Evolutionary conservation across 1,284 basidiomycete genomes (phyloP).

Genomic region (Coniferiporia weirii): DNA sequence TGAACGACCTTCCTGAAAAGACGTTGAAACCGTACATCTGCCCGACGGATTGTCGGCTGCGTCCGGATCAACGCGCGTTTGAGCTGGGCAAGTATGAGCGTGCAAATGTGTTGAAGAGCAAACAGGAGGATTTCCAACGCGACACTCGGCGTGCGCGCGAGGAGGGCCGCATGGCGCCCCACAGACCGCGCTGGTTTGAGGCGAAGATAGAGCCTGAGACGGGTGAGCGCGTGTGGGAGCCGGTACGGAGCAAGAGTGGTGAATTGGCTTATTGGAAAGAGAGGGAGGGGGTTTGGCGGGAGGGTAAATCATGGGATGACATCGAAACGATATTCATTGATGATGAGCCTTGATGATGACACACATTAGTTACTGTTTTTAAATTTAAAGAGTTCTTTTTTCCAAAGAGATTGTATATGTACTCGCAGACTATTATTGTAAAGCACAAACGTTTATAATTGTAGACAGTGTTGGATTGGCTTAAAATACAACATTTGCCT

Average conservation of each 20-base stretch:
- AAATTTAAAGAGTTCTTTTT: background rate
- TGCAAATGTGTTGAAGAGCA: slow-evolving; percentile 83
- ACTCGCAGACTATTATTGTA: background rate
- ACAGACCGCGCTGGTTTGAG: slow-evolving; percentile 81
- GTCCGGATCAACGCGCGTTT: slow-evolving; percentile 95
- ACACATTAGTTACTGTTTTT: background rate
- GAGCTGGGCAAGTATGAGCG: slow-evolving; percentile 88
- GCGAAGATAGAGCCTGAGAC: slow-evolving; percentile 79
- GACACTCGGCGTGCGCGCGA: slow-evolving; percentile 74
- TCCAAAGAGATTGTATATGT: background rate
- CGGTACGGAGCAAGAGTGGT: slow-evolving; percentile 46
- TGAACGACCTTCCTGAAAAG: slow-evolving; percentile 76
- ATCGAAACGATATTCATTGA: slow-evolving; percentile 83
- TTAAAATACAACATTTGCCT: too few species aligned
- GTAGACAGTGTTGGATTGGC: too few species aligned
- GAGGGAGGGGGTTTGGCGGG: slow-evolving; percentile 61
- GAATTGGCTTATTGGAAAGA: slow-evolving; percentile 81
- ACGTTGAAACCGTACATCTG: slow-evolving; percentile 71
- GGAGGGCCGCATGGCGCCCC: slow-evolving; percentile 65
- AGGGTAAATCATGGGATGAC: slow-evolving; percentile 51
- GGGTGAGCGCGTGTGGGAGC: slow-evolving; percentile 82
- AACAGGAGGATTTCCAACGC: slow-evolving; percentile 88
- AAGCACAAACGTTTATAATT: background rate
- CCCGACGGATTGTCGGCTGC: slow-evolving; percentile 90
- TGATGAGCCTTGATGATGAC: slow-evolving; percentile 31